Evolutionary conservation across 495 filamentous ascomycete genomes (phyloP), one percentile per base, ranked within the genome.

Genomic region (Aspergillus mulundensis): DNA sequence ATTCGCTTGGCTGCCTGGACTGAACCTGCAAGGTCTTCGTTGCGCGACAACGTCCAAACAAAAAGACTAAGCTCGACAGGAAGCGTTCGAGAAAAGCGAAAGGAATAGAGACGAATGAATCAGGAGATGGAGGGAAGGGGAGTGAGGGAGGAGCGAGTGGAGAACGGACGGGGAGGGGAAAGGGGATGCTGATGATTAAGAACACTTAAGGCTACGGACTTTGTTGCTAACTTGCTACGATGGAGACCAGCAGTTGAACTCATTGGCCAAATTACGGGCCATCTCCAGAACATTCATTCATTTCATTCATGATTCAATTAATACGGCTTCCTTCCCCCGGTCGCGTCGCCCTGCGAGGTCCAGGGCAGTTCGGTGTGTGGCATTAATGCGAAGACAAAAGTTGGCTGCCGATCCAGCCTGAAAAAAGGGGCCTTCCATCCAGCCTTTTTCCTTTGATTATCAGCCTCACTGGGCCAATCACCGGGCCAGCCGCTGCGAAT

Each of bases 371-470:
- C 12, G 38, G 38, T 40, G 38, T 40, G 38, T 40, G 38, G 38
- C 38, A 40, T 40, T 40, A 40, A 18, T 40, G n/a, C 2, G 38
- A 25, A 25, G 47, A 18, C 14, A 18, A 38, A 44, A 14, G 32
- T 3, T 36, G 30, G 42, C 16, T 40, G 30, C 42, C 15, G 18
- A 19, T 47, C 16, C n/a, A 49, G 45, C 44, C 53, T 56, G 43
- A 48, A 56, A 56, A 55, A 56, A 42, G 53, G 53, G 53, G 53
- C 53, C 53, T 30, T 32, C 41, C 51, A 43, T 16, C 39, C 11
- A 43, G n/a, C 39, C 50, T 43, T 10, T n/a, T 11, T 53, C 36
- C 38, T 40, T 15, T 40, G 28, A 44, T 54, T 8, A 45, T 15
- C 50, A 43, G 39, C 41, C 41, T 44, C 18, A 24, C 7, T 6